phyloP scores from a whole-genome alignment of 352 stramenopile species.

The Phytophthora tentaculata region DNA sequence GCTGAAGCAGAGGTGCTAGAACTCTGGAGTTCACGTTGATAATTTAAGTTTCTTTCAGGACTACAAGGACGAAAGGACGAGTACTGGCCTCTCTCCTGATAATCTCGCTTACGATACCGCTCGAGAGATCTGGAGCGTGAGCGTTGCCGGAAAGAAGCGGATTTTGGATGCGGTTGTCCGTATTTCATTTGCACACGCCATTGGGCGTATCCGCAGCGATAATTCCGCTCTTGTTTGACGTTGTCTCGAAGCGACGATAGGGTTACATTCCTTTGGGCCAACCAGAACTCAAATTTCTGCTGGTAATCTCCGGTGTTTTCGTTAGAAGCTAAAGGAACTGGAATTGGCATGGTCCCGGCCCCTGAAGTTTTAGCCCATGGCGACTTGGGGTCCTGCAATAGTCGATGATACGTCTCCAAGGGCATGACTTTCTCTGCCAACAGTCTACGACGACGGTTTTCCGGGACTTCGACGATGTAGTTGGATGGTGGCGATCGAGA shows the following conservation, averaged over 20 bases:
- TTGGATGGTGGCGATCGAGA: constrained; percentile 20
- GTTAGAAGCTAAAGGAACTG: constrained; percentile 15
- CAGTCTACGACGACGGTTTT: constrained; percentile 16
- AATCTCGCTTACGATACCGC: background rate
- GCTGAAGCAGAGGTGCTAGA: background rate
- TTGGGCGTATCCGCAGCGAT: constrained; percentile 26
- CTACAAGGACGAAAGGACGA: constrained; percentile 5
- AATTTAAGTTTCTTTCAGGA: background rate
- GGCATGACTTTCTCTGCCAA: constrained; percentile 29
- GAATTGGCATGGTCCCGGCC: constrained; percentile 10
- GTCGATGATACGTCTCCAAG: constrained; percentile 16
- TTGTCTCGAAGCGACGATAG: constrained; percentile 17
- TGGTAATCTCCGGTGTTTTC: constrained; percentile 27
- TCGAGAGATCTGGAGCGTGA: constrained; percentile 4
- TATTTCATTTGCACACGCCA: constrained; percentile 24
- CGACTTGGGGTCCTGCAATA: constrained; percentile 13
- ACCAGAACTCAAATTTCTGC: constrained; percentile 39
- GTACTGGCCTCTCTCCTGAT: background rate
- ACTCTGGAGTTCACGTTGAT: background rate
- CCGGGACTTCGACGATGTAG: constrained; percentile 9
- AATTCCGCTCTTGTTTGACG: constrained; percentile 18
- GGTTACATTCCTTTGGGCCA: constrained; percentile 24
- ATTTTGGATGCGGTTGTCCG: background rate
- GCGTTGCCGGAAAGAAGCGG: background rate
- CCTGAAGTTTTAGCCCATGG: constrained; percentile 11